Percentiles rank a stretch among this genome's conserved stretches.
These are phyloP conservation scores for Eimeria falciformis DNA, from an alignment of 169 alveolate species.

Conservation along the genomic window DNA sequence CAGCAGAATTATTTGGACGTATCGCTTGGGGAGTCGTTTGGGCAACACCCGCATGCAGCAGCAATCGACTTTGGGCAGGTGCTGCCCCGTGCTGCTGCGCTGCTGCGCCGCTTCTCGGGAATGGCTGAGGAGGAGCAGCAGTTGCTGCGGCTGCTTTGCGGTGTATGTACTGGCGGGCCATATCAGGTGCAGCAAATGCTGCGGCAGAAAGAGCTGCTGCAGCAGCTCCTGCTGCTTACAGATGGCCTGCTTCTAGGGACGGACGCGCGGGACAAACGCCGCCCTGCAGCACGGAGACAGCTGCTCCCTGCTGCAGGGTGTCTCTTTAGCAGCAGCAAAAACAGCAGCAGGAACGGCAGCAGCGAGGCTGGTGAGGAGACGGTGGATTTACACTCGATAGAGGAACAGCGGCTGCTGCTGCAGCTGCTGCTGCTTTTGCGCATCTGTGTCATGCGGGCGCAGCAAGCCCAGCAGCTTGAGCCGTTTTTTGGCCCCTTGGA, in stretches of 20 bases:
- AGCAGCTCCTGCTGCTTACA: constrained; percentile 56
- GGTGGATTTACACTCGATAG: constrained; percentile 6
- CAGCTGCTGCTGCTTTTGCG: constrained; percentile 71
- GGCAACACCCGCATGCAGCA: constrained; percentile 69
- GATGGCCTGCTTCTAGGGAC: constrained; percentile 23
- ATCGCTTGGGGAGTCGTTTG: constrained; percentile 48
- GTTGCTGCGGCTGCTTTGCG: constrained; percentile 46
- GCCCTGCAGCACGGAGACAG: constrained; percentile 11
- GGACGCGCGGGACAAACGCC: constrained; percentile 21
- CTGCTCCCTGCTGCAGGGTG: constrained; percentile 43
- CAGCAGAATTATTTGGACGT: constrained; percentile 16
- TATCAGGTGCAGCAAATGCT: constrained; percentile 57
- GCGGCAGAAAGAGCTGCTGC: constrained; percentile 46
- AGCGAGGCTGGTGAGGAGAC: constrained; percentile 3
- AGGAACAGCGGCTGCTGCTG: constrained; percentile 52
- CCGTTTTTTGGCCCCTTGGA: constrained; percentile 27
- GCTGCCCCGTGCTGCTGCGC: constrained; percentile 55
- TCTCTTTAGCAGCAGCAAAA: constrained; percentile 28
- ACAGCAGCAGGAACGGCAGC: not conserved
- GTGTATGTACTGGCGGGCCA: constrained; percentile 31
- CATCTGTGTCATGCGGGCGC: constrained; percentile 20
- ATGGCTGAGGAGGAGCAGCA: constrained; percentile 60
- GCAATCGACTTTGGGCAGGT: constrained; percentile 47
- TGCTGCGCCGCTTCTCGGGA: constrained; percentile 59
- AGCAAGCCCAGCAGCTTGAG: constrained; percentile 22